Conservation (phyloP, 768 basidiomycete genomes). For the Panaeolus papilionaceus region DNA sequence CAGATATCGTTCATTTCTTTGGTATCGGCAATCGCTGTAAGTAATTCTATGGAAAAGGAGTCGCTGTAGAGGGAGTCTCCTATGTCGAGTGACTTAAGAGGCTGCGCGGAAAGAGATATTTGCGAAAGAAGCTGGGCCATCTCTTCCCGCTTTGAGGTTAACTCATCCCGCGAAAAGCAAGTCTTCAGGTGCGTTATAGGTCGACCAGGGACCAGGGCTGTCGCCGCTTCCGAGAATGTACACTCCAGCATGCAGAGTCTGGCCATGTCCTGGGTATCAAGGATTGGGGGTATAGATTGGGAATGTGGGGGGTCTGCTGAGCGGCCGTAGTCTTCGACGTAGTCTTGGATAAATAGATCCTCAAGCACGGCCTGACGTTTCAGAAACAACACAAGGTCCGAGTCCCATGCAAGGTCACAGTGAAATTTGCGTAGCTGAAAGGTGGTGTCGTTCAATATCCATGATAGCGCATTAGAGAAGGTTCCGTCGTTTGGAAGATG, state of each 20-base stretch:
- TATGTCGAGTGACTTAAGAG: slow-evolving; percentile 62
- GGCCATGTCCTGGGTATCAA: slow-evolving; percentile 47
- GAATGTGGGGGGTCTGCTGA: slow-evolving; percentile 33
- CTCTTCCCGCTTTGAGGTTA: slow-evolving; percentile 58
- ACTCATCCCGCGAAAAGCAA: slow-evolving; percentile 63
- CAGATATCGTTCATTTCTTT: slow-evolving; percentile 47
- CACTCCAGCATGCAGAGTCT: slow-evolving; percentile 63
- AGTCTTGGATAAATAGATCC: slow-evolving; percentile 58
- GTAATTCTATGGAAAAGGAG: slow-evolving; percentile 58
- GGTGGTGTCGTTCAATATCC: slow-evolving; percentile 46
- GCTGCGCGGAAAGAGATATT: slow-evolving; percentile 47
- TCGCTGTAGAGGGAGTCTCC: slow-evolving; percentile 66
- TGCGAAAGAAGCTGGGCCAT: slow-evolving; percentile 53
- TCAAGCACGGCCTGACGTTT: slow-evolving; percentile 50
- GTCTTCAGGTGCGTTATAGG: slow-evolving; percentile 71
- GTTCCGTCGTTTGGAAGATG: slow-evolving; percentile 45
- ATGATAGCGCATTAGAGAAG: slow-evolving; percentile 36
- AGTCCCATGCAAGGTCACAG: slow-evolving; percentile 73
- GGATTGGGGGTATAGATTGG: slow-evolving; percentile 26
- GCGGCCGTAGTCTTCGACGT: slow-evolving; percentile 33
- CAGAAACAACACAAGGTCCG: slow-evolving; percentile 57
- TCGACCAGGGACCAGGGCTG: slow-evolving; percentile 58
- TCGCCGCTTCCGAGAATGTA: slow-evolving; percentile 70
- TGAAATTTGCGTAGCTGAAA: slow-evolving; percentile 68
- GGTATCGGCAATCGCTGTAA: slow-evolving; percentile 46